Evolutionary conservation across 2,329 filamentous ascomycete genomes (phyloP), one percentile per base, ranked within the genome.

Genomic region (Claviceps sp.): DNA sequence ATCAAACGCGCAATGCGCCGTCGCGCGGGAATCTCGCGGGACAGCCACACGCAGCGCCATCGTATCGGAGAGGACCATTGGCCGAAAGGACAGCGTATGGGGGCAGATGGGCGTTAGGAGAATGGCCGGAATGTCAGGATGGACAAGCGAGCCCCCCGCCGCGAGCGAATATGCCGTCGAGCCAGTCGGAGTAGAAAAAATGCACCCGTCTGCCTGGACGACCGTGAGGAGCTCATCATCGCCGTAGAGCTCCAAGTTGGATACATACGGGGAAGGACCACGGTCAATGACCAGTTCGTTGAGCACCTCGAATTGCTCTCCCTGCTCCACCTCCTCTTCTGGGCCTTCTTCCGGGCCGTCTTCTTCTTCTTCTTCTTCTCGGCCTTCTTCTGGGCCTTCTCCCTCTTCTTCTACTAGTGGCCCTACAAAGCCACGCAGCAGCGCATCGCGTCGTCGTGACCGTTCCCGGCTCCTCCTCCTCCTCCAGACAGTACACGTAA

Each of bases 271-370:
- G 16, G 88, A 95, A 62, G 93, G 93, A 57, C 93, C 93, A 55
- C 93, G 87, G 70, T 98, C 93, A 61, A 98, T 97, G 67, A 98
- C 91, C 50, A 98, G 82, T 71, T 98, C 93, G 69, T 98, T 98
- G 57, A 98, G 81, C 19, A 98, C 91, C 71, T 98, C 93, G 57
- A 96, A 97, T 62, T 95, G 90, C 71, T 97, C 91, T 45, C 85
- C 88, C 68, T 96, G 90, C 60, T 93, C 85, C 58, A 84, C 78
- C 8, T 30, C 30, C 3, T 30, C 30, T 8, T 30, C 26, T 24
- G 22, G 22, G 22, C 4, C 24, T 8, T 30, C 26, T 10, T 10
- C 26, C 1, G 8, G 8, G 8, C 10, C 30, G 8, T 30, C 30
- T 24, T 24, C 24, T 24, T 24, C 24, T 24, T 24, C 24, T 24